Conservation (phyloP, 2,329 filamentous ascomycete species). For the Pseudogymnoascus sp. region DNA sequence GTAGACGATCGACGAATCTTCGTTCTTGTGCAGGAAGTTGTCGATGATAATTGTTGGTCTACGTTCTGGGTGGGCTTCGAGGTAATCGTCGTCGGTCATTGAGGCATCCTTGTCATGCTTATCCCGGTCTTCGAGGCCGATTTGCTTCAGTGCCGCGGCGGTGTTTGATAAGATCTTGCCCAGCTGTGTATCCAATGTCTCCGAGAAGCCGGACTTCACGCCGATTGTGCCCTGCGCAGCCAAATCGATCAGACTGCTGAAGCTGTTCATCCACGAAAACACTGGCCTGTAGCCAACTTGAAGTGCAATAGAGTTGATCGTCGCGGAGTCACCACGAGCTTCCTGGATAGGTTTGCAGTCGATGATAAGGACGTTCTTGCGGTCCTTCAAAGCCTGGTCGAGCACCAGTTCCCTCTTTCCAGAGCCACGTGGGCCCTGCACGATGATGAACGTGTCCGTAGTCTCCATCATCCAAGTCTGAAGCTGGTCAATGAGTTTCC, state of each 20-base stretch:
- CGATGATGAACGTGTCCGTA: slow-evolving; percentile 84
- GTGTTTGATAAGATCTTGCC: slow-evolving; percentile 86
- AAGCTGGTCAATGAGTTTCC: slow-evolving; percentile 73
- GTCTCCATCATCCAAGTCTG: slow-evolving; percentile 82
- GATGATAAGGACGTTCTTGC: slow-evolving; percentile 72
- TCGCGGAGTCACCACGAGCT: slow-evolving; percentile 77
- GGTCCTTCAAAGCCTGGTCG: slow-evolving; percentile 71
- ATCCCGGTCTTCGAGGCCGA: slow-evolving; percentile 62
- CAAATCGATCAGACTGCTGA: slow-evolving; percentile 86
- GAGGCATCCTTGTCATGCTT: slow-evolving; percentile 67
- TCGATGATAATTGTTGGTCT: slow-evolving; percentile 82
- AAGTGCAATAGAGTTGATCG: slow-evolving; percentile 71
- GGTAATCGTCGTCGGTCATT: slow-evolving; percentile 74
- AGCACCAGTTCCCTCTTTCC: slow-evolving; percentile 85
- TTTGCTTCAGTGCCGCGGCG: slow-evolving; percentile 67
- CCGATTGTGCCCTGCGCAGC: slow-evolving; percentile 91
- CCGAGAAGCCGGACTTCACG: slow-evolving; percentile 88
- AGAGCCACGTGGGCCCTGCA: slow-evolving; percentile 85
- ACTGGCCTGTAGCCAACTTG: slow-evolving; percentile 88
- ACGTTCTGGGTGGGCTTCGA: slow-evolving; percentile 81
- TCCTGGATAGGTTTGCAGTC: slow-evolving; percentile 94
- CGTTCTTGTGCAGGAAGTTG: slow-evolving; percentile 79
- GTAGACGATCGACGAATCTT: slow-evolving; percentile 58
- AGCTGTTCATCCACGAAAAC: slow-evolving; percentile 93
- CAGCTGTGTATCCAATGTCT: slow-evolving; percentile 83